Conservation (phyloP, 2,329 filamentous ascomycete species). For the Endoconidiophora polonica region DNA sequence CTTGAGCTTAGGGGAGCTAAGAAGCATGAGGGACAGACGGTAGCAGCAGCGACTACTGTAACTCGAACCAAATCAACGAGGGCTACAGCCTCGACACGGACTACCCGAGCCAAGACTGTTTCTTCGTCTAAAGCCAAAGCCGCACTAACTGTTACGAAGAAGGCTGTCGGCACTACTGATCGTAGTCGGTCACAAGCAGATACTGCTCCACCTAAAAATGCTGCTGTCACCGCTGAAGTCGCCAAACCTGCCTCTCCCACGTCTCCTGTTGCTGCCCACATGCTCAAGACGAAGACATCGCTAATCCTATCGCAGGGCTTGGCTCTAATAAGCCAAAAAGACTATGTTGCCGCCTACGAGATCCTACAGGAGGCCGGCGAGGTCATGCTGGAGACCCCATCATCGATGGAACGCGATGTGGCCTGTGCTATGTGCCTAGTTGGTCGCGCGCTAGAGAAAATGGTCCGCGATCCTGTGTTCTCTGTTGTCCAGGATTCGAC, state of each 20-base stretch:
- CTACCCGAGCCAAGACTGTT: constrained; percentile 13
- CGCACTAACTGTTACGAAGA: not conserved
- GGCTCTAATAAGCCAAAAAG: constrained; percentile 30
- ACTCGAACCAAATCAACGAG: constrained; percentile 13
- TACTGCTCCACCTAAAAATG: constrained; percentile 1
- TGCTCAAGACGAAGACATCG: constrained; percentile 21
- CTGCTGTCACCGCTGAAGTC: not conserved
- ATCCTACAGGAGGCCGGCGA: constrained; percentile 33
- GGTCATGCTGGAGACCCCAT: constrained; percentile 13
- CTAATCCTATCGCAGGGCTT: constrained; percentile 24
- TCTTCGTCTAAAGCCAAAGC: not conserved
- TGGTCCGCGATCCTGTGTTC: constrained; percentile 68
- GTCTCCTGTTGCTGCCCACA: constrained; percentile 1
- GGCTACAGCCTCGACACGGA: constrained; percentile 15
- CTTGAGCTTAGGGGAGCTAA: constrained; percentile 19
- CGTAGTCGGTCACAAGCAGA: not conserved
- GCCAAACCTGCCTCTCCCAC: not conserved
- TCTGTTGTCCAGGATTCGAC: constrained; percentile 87
- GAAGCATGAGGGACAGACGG: not conserved
- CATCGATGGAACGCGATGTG: constrained; percentile 35
- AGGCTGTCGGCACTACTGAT: not conserved
- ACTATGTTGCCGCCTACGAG: constrained; percentile 41
- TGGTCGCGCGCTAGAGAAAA: constrained; percentile 51
- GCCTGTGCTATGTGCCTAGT: constrained; percentile 52
- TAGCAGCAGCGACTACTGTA: not conserved